phyloP scores from a whole-genome alignment of 1,139 yeast species.

The Cylindricascospora bacillispora region DNA sequence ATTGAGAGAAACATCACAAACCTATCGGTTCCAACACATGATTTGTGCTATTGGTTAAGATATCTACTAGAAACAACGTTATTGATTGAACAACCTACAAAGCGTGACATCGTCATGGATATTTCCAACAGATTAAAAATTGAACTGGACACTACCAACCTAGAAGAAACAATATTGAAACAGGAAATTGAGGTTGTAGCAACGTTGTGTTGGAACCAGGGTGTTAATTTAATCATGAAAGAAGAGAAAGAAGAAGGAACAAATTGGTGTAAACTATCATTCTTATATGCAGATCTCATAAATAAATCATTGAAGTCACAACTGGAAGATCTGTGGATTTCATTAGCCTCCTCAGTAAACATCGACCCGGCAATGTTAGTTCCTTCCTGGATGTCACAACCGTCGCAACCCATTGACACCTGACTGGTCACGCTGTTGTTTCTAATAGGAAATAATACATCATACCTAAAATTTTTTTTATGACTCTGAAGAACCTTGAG shows the following conservation, averaged over 20 bases:
- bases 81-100: not conserved
- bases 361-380: no score
- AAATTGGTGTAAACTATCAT: slow-evolving; percentile 13
- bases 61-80: slow-evolving; percentile 3
- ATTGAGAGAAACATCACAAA: slow-evolving; percentile 3
- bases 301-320: slow-evolving; percentile 9
- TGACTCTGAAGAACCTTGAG: no score
- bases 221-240: slow-evolving; percentile 12
- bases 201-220: slow-evolving; percentile 18
- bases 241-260: slow-evolving; percentile 7
- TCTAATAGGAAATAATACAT: not conserved
- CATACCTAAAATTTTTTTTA: not conserved
- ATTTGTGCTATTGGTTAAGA: slow-evolving; percentile 7
- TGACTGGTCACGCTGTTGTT: not conserved
- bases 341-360: no score
- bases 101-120: not conserved
- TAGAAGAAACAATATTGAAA: slow-evolving; percentile 1
- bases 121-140: not conserved
- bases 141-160: not conserved
- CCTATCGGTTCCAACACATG: not conserved
- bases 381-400: slow-evolving; percentile 35
- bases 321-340: slow-evolving; percentile 11
- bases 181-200: slow-evolving; percentile 14
- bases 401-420: not conserved
- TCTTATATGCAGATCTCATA: slow-evolving; percentile 10